A percentile compares a stretch with the other conserved stretches of the same genome.
Evolutionary conservation across 2,329 filamentous ascomycete genomes (phyloP).

Genomic region (Colletotrichum lini): DNA sequence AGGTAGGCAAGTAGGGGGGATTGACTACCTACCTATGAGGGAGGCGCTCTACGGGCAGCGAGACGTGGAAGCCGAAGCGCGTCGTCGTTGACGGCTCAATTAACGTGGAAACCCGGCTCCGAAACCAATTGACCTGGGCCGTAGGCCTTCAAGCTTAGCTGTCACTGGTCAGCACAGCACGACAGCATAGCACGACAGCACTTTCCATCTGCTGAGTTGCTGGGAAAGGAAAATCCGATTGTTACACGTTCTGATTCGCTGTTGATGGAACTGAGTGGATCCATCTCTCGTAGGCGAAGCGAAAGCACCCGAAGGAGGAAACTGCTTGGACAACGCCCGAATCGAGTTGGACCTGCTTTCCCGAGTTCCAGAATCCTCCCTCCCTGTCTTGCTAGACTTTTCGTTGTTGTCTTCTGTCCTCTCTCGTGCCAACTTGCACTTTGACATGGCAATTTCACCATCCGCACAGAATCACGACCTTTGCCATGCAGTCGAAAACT

Average conservation of each 20-base stretch:
- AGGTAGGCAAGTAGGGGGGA: too few relatives aligned
- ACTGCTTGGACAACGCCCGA: conserved; percentile 1
- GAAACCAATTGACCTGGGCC: conserved; percentile 20
- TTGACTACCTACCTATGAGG: too few relatives aligned
- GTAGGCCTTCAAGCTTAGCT: neutral
- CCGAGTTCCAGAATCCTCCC: conserved; percentile 3
- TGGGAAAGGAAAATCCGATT: neutral
- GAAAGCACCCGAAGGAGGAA: neutral
- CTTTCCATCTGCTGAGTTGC: neutral
- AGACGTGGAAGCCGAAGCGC: conserved; percentile 33
- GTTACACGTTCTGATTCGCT: conserved; percentile 1
- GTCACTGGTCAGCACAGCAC: neutral
- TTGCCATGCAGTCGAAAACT: neutral
- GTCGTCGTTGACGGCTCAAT: conserved; percentile 24
- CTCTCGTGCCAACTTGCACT: conserved; percentile 18
- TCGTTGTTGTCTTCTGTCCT: neutral
- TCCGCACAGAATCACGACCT: neutral
- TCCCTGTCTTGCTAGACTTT: conserved; percentile 1
- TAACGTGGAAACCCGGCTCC: conserved; percentile 16
- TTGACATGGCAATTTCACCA: neutral
- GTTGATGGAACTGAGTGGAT: neutral
- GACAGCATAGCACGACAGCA: neutral
- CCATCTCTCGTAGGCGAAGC: neutral
- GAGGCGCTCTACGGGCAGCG: conserved; percentile 19
- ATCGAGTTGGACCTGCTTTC: conserved; percentile 8